These are phyloP conservation scores for Fusarium chlamydosporum DNA, from an alignment of 2,329 filamentous ascomycete genomes.

Conservation along the genomic window DNA sequence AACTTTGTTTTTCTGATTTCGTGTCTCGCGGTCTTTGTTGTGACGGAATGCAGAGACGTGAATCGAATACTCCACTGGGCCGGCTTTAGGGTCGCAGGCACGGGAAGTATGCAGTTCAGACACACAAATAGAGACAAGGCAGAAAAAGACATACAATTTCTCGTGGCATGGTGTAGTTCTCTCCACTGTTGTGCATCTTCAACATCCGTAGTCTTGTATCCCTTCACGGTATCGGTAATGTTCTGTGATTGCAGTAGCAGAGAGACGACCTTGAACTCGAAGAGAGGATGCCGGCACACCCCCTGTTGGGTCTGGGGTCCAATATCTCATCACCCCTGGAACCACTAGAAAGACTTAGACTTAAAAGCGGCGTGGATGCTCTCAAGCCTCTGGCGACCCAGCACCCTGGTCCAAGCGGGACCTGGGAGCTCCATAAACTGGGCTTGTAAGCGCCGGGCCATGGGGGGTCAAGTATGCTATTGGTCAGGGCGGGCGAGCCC, in stretches of 20 bases:
- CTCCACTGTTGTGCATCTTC: slow-evolving; percentile 6
- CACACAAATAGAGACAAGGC: slow-evolving; percentile 26
- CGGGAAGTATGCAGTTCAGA: slow-evolving; percentile 34
- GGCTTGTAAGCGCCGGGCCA: slow-evolving; percentile 55
- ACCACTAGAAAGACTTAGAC: slow-evolving; percentile 31
- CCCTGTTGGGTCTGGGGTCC: slow-evolving; percentile 9
- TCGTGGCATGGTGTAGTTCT: slow-evolving; percentile 12
- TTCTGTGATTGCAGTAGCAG: slow-evolving; percentile 9
- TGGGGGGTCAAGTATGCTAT: slow-evolving; percentile 42
- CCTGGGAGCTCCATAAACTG: slow-evolving; percentile 27
- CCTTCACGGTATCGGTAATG: slow-evolving; percentile 1
- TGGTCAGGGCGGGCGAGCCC: slow-evolving; percentile 49
- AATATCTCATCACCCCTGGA: slow-evolving; percentile 14
- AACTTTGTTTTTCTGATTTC: slow-evolving; percentile 6
- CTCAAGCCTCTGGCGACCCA: slow-evolving; percentile 43
- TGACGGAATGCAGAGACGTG: slow-evolving; percentile 34
- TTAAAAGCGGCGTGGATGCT: slow-evolving; percentile 47
- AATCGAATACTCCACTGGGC: slow-evolving; percentile 42
- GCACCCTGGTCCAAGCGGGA: slow-evolving; percentile 48
- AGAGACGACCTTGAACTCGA: slow-evolving; percentile 8
- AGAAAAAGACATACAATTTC: slow-evolving; percentile 13
- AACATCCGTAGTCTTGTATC: background rate
- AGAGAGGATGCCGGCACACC: slow-evolving; percentile 35
- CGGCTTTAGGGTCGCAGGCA: slow-evolving; percentile 46
- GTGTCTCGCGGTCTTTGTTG: slow-evolving; percentile 21